Conservation (phyloP, 169 alveolate species). For the Plasmodium vivax region DNA sequence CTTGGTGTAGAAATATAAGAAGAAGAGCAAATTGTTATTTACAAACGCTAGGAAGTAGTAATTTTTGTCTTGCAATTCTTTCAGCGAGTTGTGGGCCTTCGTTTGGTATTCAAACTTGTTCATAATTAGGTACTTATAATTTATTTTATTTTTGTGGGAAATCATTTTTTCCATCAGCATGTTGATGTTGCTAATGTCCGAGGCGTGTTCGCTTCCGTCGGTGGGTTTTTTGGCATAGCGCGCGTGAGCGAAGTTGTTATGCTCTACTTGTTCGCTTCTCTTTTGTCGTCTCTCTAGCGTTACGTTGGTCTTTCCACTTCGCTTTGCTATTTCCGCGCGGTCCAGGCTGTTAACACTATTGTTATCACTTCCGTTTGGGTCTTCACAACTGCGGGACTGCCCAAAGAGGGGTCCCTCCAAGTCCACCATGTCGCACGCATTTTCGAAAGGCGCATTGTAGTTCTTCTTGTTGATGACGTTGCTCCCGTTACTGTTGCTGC, state of each 20-base stretch:
- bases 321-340: not conserved
- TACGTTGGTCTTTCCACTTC: not conserved
- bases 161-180: conserved; percentile 2
- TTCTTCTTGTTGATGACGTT: not conserved
- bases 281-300: not conserved
- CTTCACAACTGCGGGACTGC: not conserved
- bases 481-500: not conserved
- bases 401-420: not conserved
- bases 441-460: not conserved
- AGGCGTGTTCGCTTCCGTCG: not conserved
- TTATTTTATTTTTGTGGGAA: conserved; percentile 33
- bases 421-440: not conserved
- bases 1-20: conserved; percentile 60
- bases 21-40: conserved; percentile 46
- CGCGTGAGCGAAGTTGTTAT: not conserved
- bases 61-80: conserved; percentile 56
- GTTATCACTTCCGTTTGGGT: not conserved
- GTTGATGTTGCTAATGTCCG: not conserved
- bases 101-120: conserved; percentile 60
- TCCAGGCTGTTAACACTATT: not conserved
- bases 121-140: conserved; percentile 41
- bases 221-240: not conserved
- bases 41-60: conserved; percentile 51
- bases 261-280: not conserved
- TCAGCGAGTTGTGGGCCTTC: not conserved